Base-by-base conservation (phyloP, 768 basidiomycete genomes). In the Amanita pseudoporphyria region DNA sequence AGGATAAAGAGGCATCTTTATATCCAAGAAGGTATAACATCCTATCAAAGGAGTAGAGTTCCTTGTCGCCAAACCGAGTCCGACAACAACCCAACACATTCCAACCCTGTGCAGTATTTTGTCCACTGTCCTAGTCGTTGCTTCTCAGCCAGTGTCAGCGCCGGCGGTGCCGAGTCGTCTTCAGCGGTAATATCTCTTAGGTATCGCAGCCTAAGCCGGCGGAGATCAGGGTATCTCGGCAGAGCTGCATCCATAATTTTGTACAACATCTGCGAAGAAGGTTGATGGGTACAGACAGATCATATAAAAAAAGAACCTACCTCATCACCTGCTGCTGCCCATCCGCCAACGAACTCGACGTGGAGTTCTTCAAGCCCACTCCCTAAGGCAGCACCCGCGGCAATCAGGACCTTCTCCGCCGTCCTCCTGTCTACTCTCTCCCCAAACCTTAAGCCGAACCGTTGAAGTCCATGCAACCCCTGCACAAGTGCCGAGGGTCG, bases 371-470 rank as follows among this genome's bases (percentile, higher is more conserved):
- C 31, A 37, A 45, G 42, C 10, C 19, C 26, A 12, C 10, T 45
- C 19, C 68, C 67, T 5, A 71, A 55, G 13, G 64, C 59, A 5
- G 65, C 63, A 31, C 68, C 69, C 2, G 64, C 67, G 3, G 73
- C 70, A n/a, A 66, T 65, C 31, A 77, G 48, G 7, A 73, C 64
- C 53, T 75, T 76, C 48, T 72, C 74, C 26, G 72, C 64, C 12
- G 73, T 69, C 36, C 75, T 61, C 49, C 63, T 60, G 53, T 77
- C 75, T 13, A 75, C 69, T 19, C 58, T 57, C 18, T 62, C 58
- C 1, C 65, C 61, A 52, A 77, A 75, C 6, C 59, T 54, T 3
- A 77, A 49, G 2, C 58, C 53, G 2, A 76, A 60, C 6, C 55
- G 54, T 13, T 53, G 49, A 44, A 71, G 58, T 6, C 67, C 71